These are phyloP conservation scores for Rhododendron henanense DNA, from an alignment of 148 eudicot species.

Conservation along the genomic window DNA sequence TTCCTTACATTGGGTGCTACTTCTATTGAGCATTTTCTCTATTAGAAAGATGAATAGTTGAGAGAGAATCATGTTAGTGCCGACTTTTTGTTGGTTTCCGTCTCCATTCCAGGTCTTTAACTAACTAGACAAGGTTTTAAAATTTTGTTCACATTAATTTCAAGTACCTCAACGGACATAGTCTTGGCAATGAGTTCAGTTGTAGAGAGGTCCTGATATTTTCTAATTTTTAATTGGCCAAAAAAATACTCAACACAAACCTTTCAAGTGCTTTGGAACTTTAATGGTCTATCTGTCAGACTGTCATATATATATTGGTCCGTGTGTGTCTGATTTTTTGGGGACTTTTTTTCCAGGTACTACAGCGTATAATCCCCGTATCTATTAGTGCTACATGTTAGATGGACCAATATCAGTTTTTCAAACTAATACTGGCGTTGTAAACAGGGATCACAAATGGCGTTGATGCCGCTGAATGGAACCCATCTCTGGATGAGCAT, in stretches of 20 bases:
- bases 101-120: not conserved
- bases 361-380: not conserved
- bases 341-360: not conserved
- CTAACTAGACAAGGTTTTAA: not conserved
- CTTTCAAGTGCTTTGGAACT: not conserved
- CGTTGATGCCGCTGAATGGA: constrained; percentile 68
- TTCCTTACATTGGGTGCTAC: not conserved
- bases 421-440: not conserved
- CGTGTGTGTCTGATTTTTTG: not conserved
- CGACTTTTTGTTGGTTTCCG: not conserved
- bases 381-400: not conserved
- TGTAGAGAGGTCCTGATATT: not conserved
- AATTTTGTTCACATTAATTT: not conserved
- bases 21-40: not conserved
- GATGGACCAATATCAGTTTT: not conserved
- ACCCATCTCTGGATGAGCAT: constrained; percentile 69
- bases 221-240: not conserved
- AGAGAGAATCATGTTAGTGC: not conserved
- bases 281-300: not conserved
- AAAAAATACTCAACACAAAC: not conserved
- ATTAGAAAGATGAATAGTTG: not conserved
- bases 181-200: not conserved
- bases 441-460: constrained; percentile 86
- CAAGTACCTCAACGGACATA: not conserved
- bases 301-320: not conserved